Conservation (phyloP, 345 rosid species). For the Lepidium didymum region DNA sequence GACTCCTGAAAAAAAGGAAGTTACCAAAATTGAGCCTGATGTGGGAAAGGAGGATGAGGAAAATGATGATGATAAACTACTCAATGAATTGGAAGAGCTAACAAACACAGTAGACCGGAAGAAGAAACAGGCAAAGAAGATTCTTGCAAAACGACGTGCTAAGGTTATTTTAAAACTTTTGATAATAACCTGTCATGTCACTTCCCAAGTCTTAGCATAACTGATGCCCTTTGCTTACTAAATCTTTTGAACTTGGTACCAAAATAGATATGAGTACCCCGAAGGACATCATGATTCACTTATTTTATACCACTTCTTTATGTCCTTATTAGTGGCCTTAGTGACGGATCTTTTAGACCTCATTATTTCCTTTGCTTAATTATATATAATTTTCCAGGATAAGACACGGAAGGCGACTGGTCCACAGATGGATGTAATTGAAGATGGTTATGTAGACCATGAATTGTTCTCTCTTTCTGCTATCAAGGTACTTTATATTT, state of each 20-base stretch:
- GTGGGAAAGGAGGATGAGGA: constrained; percentile 40
- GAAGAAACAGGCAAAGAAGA: constrained; percentile 76
- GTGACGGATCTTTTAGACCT: not conserved
- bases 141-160: constrained; percentile 63
- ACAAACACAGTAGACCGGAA: constrained; percentile 60
- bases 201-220: not conserved
- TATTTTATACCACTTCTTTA: not conserved
- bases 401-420: constrained; percentile 74
- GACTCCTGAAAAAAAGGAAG: constrained; percentile 57
- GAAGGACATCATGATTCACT: not conserved
- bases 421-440: constrained; percentile 68
- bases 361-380: not conserved
- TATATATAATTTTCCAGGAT: constrained; percentile 44
- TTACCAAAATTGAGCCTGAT: constrained; percentile 28
- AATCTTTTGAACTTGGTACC: not conserved
- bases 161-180: constrained; percentile 44
- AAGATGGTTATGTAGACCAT: constrained; percentile 72
- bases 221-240: not conserved
- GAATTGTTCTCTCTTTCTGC: constrained; percentile 86
- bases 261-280: not conserved
- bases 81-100: constrained; percentile 93
- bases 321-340: not conserved
- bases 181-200: not conserved
- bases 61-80: constrained; percentile 76
- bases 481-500: constrained; percentile 57